Evolutionary conservation across 768 basidiomycete species (phyloP).

Genomic region (Lentinula lateritia): DNA sequence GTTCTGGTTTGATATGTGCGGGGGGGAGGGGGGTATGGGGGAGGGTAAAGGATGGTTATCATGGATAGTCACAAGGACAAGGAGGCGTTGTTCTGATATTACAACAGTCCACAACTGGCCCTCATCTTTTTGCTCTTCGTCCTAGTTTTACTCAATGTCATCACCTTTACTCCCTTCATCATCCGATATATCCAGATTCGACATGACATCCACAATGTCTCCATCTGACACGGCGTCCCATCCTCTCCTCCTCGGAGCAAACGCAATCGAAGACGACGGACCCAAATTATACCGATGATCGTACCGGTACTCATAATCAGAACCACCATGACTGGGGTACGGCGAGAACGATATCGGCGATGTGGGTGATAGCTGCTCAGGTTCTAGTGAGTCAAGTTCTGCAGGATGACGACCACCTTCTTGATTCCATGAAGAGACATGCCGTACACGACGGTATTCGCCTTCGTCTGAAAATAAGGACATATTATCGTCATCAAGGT

Average conservation of each 20-base stretch:
- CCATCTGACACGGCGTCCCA: background rate
- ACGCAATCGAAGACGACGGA: background rate
- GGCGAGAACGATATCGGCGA: background rate
- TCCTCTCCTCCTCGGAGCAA: background rate
- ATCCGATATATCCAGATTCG: background rate
- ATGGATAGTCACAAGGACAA: background rate
- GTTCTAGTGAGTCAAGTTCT: background rate
- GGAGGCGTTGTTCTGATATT: background rate
- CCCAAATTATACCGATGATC: background rate
- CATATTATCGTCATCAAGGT: background rate
- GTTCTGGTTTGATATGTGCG: too few species aligned
- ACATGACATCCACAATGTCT: background rate
- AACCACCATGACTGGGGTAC: background rate
- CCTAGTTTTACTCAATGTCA: background rate
- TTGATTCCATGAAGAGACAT: background rate
- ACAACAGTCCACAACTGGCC: background rate
- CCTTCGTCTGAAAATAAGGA: background rate
- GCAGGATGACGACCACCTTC: background rate
- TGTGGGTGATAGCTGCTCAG: background rate
- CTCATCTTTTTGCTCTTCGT: background rate
- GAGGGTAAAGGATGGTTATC: too few species aligned
- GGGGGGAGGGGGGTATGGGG: too few species aligned
- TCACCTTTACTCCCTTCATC: background rate
- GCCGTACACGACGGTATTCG: background rate
- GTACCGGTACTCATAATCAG: background rate